Evolutionary conservation across 73 alveolate genomes (phyloP), one percentile per base, ranked within the genome.

Genomic region (Effrenium voratum): DNA sequence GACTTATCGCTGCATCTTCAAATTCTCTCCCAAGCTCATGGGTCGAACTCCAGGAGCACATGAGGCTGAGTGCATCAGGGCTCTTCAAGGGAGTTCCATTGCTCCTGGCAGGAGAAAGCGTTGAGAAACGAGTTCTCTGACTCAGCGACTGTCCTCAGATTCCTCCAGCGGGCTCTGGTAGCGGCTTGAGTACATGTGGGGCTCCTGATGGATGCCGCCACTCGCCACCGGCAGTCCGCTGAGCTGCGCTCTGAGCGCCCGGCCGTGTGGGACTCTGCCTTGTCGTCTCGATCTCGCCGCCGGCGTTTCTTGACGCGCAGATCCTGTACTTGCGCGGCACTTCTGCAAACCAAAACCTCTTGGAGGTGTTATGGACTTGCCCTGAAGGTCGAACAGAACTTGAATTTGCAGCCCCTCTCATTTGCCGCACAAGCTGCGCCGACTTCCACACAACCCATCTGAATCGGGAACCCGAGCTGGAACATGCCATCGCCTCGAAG

Each of bases 291-390:
- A n/a, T 88, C 28, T 34, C 72, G 81, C 44, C 95, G 84, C 16
- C 95, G 95, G 5, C 95, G 86, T 40, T 88, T 88, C 43, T 45
- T 88, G 47, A 88, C 84, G 70, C 95, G 84, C 43, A 88, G 60
- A n/a, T 88, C 95, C 95, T 88, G 95, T 24, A 24, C 38, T 41
- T 88, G 75, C 36, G 1, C 43, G 40, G 77, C 34, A 57, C 28
- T 22, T 22, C 72, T 2, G 72, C 28, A 22, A 57, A 57, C 16
- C 72, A 22, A 57, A 2, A n/a, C n/a, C 16, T 57, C 3, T 57
- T 57, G 72, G 1, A 1, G n/a, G n/a, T 22, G 3, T 0, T 22
- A 22, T 57, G n/a, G n/a, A 57, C 16, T 57, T 0, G 16, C 28
- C 28, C n/a, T 55, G 68, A 55, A 55, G 22, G 68, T 55, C 68